These are phyloP conservation scores for Hypocreales sp. DNA, from an alignment of 2,329 filamentous ascomycete genomes.

Conservation along the genomic window DNA sequence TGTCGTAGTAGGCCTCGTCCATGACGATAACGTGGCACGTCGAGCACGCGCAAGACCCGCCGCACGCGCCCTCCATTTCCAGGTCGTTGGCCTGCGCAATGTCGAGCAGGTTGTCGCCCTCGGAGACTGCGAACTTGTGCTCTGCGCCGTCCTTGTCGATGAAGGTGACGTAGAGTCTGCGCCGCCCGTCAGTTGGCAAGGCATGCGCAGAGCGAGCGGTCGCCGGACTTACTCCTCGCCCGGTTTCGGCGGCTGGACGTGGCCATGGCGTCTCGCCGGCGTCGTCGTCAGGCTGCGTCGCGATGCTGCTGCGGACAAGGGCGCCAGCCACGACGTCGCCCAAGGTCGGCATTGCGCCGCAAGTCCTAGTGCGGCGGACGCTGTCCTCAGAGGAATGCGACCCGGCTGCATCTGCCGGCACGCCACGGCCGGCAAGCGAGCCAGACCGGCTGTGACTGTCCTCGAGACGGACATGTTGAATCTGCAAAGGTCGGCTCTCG, in stretches of 20 bases:
- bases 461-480: conserved; percentile 16
- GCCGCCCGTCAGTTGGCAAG: conserved; percentile 5
- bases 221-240: conserved; percentile 89
- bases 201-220: no score
- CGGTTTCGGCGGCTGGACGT: conserved; percentile 69
- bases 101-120: conserved; percentile 86
- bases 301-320: conserved; percentile 6
- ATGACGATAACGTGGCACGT: conserved; percentile 83
- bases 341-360: conserved; percentile 9
- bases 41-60: conserved; percentile 83
- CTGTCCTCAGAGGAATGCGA: conserved; percentile 6
- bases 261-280: conserved; percentile 49
- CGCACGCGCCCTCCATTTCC: conserved; percentile 97
- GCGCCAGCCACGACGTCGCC: conserved; percentile 4
- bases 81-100: conserved; percentile 90
- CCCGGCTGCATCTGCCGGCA: conserved; percentile 13
- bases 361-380: conserved; percentile 2
- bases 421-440: conserved; percentile 14
- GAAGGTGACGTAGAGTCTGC: conserved; percentile 75
- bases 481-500: not conserved
- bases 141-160: conserved; percentile 76
- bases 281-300: conserved; percentile 50
- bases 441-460: conserved; percentile 15
- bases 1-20: conserved; percentile 58
- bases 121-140: conserved; percentile 62